Base-by-base conservation (phyloP, 768 basidiomycete genomes). In the Inosperma sp. region DNA sequence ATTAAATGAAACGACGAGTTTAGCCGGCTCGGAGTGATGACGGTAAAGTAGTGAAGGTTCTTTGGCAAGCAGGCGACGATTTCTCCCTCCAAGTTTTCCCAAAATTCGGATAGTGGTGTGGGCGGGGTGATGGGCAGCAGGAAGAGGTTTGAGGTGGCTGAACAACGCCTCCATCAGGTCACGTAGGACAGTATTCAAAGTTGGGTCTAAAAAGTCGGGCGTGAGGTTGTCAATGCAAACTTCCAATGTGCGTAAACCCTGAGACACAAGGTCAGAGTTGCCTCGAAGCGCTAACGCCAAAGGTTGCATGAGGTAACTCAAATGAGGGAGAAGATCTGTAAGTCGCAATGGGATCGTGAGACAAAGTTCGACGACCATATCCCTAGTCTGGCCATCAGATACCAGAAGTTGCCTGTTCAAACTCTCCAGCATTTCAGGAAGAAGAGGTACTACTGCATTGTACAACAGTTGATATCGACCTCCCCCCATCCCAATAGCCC, bases 181-280 rank as follows among this genome's bases (percentile, higher is more conserved):
- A 40, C 93, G 79, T 35, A 96, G 76, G 36, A 98, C 93, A 0
- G 89, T 91, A 55, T 84, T 90, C 56, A 98, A 81, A 2, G 93
- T 94, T 3, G 96, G 96, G 61, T 98, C 95, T 23, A 99, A 78
- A 73, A 98, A 98, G 68, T 98, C 96, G 2, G 93, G 92, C 0
- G 93, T 96, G 22, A 99, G 79, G 64, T 98, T 99, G 72, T 99
- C 96, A 61, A 98, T 95, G 70, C 95, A 98, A n/a, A 99, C 77
- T 67, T 99, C 96, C 52, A 99, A 80, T 0, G 96, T 99, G 5
- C 96, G 82, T 21, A 99, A 73, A 37, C 96, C 96, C 72, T 99
- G 96, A 19, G 92, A 86, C 48, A 97, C 88, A 39, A 96, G 81
- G 48, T 99, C 96, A 5, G 85, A 80, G 31, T 80, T 82, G 30